phyloP scores from a whole-genome alignment of 2,329 filamentous ascomycete genomes.

The Aspergillus alliaceus region DNA sequence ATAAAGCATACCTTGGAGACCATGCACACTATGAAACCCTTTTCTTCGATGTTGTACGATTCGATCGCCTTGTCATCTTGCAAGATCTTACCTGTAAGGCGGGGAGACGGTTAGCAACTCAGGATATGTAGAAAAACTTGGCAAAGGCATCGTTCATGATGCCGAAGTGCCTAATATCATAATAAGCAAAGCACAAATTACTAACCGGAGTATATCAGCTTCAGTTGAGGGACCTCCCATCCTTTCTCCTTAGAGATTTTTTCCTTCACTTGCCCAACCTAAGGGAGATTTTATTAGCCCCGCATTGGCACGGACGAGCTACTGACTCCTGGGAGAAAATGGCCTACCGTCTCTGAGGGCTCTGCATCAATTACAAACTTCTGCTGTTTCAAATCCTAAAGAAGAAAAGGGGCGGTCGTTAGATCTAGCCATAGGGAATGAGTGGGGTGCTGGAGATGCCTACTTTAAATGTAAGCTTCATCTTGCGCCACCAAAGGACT shows the following conservation, averaged over 20 bases:
- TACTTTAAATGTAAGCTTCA: conserved; percentile 75
- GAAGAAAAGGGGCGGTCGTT: conserved; percentile 16
- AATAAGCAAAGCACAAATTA: conserved; percentile 5
- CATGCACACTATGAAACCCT: conserved; percentile 99
- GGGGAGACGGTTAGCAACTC: background rate
- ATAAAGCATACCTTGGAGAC: conserved; percentile 78
- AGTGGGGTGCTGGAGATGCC: conserved; percentile 13
- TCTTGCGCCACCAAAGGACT: conserved; percentile 46
- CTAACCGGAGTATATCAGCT: conserved; percentile 97
- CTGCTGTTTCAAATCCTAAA: conserved; percentile 93
- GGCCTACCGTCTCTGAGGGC: conserved; percentile 80
- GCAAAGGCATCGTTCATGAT: background rate
- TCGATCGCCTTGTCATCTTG: conserved; percentile 97
- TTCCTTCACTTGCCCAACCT: conserved; percentile 89
- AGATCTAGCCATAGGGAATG: conserved; percentile 11
- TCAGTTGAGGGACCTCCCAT: conserved; percentile 87
- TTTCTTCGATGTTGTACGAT: conserved; percentile 98
- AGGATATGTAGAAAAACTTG: background rate
- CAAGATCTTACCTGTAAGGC: conserved; percentile 80
- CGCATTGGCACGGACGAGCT: conserved; percentile 25
- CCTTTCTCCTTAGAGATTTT: conserved; percentile 91
- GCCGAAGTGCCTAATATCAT: background rate
- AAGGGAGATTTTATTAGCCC: conserved; percentile 33
- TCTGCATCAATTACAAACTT: conserved; percentile 97
- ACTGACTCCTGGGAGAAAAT: conserved; percentile 1